Conservation (phyloP, 176 grass and related monocot species). For the Aegilops longissima region DNA sequence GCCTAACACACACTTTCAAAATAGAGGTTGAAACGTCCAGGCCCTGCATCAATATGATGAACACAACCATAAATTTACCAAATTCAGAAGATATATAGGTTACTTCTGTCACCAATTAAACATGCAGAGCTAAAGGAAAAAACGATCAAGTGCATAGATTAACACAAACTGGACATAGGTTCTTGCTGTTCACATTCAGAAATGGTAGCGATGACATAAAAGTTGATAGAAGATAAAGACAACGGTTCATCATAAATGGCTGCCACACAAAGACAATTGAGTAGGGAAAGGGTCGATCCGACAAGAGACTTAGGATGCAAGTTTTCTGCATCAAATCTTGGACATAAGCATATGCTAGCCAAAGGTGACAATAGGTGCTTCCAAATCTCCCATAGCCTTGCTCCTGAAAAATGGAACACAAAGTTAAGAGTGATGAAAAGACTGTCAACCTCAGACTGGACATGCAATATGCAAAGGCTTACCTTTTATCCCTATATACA, state of each 20-base stretch:
- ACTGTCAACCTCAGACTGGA: too few species aligned
- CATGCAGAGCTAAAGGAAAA: not conserved
- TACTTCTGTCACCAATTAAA: not conserved
- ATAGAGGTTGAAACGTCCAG: too few species aligned
- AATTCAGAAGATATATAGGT: not conserved
- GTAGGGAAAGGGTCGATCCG: not conserved
- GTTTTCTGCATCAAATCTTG: slow-evolving; percentile 36
- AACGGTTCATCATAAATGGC: not conserved
- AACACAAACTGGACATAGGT: not conserved
- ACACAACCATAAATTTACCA: too few species aligned
- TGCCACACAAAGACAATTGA: slow-evolving; percentile 10
- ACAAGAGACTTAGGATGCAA: slow-evolving; percentile 39
- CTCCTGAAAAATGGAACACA: too few species aligned
- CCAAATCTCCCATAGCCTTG: not conserved
- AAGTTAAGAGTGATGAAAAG: too few species aligned
- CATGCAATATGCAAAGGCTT: too few species aligned
- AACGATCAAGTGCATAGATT: not conserved
- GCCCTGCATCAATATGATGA: too few species aligned
- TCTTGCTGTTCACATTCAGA: not conserved
- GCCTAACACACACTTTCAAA: too few species aligned
- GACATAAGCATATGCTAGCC: slow-evolving; percentile 36
- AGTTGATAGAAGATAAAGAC: not conserved
- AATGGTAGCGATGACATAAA: not conserved
- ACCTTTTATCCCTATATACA: too few species aligned
- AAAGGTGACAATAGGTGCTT: slow-evolving; percentile 36